phyloP scores from a whole-genome alignment of 2,329 filamentous ascomycete species.

The Fusarium scirpi region DNA sequence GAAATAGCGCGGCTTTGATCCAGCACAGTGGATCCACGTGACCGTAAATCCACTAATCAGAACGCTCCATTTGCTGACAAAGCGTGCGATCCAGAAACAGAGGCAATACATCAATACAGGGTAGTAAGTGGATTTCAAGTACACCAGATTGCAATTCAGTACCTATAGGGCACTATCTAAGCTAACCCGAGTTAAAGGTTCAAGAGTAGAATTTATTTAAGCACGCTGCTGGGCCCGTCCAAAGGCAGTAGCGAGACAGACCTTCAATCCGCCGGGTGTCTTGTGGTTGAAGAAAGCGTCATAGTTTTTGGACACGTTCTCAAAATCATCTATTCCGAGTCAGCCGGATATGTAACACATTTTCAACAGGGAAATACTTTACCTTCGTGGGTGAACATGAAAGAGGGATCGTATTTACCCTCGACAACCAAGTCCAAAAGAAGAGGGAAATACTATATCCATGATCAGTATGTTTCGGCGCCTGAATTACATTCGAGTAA shows the following conservation, averaged over 20 bases:
- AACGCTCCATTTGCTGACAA: neutral
- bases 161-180: neutral
- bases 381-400: conserved; percentile 9
- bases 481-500: accelerated
- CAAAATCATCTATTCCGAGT: neutral
- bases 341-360: accelerated
- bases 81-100: accelerated
- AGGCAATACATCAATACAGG: neutral
- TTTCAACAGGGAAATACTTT: accelerated
- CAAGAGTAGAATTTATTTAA: neutral
- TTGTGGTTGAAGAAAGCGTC: conserved; percentile 2
- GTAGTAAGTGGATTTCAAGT: neutral
- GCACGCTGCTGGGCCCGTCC: neutral
- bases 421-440: conserved; percentile 2
- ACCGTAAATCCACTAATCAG: too few relatives aligned
- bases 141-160: neutral
- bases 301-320: neutral
- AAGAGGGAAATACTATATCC: neutral
- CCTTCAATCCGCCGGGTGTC: neutral
- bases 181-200: too few relatives aligned
- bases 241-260: conserved; percentile 5
- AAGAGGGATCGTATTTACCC: conserved; percentile 5
- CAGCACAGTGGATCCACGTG: accelerated
- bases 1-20: too few relatives aligned
- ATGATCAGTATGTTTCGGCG: accelerated